Percentiles rank a stretch among this genome's conserved stretches.
Conservation (phyloP, 306 rosid species). For the Dryas alaskensis region DNA sequence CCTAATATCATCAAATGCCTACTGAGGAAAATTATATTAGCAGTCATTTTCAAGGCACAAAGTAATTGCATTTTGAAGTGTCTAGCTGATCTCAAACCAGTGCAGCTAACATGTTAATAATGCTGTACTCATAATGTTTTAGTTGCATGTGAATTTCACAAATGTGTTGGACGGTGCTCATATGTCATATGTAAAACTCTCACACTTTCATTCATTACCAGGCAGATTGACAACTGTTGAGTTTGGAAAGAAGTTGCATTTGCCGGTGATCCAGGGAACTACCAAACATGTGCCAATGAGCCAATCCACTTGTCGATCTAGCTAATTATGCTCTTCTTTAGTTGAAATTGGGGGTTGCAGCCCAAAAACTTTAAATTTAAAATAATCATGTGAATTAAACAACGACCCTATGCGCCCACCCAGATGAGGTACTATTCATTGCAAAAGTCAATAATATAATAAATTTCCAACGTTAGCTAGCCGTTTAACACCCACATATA, state of each 20-base stretch:
- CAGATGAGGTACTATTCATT: not conserved
- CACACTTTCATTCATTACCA: not conserved
- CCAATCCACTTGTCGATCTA: not conserved
- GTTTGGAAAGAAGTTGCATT: not conserved
- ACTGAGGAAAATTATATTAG: not conserved
- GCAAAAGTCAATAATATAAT: not conserved
- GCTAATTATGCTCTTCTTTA: not conserved
- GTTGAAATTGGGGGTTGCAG: too few species aligned
- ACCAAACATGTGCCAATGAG: not conserved
- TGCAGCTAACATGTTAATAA: not conserved
- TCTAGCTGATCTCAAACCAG: not conserved
- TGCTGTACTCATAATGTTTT: not conserved
- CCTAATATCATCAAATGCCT: not conserved
- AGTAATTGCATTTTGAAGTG: too few species aligned
- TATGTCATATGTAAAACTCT: not conserved
- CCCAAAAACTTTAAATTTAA: too few species aligned
- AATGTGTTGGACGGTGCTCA: not conserved
- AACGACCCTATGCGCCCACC: not conserved
- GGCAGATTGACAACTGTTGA: not conserved
- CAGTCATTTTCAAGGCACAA: too few species aligned
- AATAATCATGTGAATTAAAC: not conserved
- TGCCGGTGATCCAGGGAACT: constrained; percentile 2
- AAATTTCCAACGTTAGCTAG: too few species aligned
- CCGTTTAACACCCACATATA: too few species aligned
- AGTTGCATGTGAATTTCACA: not conserved